Conservation (phyloP, 768 basidiomycete genomes). For the Rhizopogon salebrosus region DNA sequence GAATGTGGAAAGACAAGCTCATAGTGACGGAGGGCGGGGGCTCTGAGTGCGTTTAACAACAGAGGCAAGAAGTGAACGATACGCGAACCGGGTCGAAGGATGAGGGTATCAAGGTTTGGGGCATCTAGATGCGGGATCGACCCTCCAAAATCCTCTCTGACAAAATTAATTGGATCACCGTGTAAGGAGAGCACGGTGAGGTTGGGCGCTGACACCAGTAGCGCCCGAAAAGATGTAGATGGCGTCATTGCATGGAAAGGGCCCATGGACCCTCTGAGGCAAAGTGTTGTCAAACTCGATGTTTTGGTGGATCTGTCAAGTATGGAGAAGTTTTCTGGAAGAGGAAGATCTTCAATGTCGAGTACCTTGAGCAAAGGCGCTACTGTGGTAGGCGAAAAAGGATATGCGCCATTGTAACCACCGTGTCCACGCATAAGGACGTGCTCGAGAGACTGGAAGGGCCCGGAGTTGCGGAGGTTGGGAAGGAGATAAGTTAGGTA, state of each 20-base stretch:
- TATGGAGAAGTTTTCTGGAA: conserved; percentile 11
- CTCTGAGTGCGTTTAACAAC: conserved; percentile 21
- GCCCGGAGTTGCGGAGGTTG: conserved; percentile 15
- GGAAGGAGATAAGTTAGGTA: conserved; percentile 23
- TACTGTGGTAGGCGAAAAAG: neutral
- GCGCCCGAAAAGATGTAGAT: conserved; percentile 19
- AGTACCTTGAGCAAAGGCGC: conserved; percentile 18
- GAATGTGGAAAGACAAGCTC: conserved; percentile 25
- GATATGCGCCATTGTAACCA: neutral
- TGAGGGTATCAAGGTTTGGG: conserved; percentile 21
- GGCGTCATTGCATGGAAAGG: conserved; percentile 23
- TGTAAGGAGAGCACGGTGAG: conserved; percentile 21
- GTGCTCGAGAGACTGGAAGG: conserved; percentile 3
- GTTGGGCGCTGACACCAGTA: conserved; percentile 17
- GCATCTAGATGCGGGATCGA: conserved; percentile 7
- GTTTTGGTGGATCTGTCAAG: conserved; percentile 6
- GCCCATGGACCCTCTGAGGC: conserved; percentile 21
- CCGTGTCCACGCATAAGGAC: neutral
- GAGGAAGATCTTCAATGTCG: conserved; percentile 22
- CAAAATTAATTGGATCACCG: conserved; percentile 23
- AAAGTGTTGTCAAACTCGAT: conserved; percentile 19
- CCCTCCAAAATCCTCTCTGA: conserved; percentile 4
- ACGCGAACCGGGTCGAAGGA: conserved; percentile 23
- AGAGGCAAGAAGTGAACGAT: conserved; percentile 25
- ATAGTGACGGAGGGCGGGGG: conserved; percentile 23